Evolutionary conservation across 495 filamentous ascomycete genomes (phyloP).

Genomic region (Lasiosphaeria ovina): DNA sequence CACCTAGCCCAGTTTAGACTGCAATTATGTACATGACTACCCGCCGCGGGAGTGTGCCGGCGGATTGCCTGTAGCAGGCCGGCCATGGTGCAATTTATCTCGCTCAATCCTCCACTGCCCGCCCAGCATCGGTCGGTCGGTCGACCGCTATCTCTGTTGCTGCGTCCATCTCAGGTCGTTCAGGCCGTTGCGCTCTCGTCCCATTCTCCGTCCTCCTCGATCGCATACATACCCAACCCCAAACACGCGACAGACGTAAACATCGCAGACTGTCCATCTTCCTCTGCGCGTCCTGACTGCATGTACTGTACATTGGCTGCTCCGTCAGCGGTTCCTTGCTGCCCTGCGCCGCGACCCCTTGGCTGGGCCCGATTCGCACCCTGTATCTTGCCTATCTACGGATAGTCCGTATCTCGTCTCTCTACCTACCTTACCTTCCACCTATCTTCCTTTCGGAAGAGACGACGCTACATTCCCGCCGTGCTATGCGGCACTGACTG

Average conservation of each 20-base stretch:
- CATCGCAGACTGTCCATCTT: neutral
- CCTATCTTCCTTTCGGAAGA: too few relatives aligned
- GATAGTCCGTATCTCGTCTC: neutral
- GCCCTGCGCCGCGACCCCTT: neutral
- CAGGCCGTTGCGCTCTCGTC: neutral
- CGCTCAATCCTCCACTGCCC: slow-evolving; percentile 29
- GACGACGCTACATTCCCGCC: neutral
- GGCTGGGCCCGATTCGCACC: too few relatives aligned
- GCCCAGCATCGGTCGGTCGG: neutral
- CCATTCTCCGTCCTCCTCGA: neutral
- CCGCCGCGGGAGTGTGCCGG: too few relatives aligned
- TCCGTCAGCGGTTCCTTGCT: neutral
- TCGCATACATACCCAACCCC: neutral
- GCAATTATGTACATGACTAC: too few relatives aligned
- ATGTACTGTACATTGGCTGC: neutral
- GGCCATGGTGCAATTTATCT: slow-evolving; percentile 31
- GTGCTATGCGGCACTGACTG: neutral
- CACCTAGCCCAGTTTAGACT: too few relatives aligned
- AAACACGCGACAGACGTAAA: neutral
- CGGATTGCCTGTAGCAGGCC: slow-evolving; percentile 11
- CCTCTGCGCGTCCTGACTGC: neutral
- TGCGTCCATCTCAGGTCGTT: too few relatives aligned
- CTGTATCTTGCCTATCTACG: neutral
- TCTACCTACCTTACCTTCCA: neutral
- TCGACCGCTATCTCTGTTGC: slow-evolving; percentile 27